These are phyloP conservation scores for Salix brachista DNA, from an alignment of 345 rosid species.

Conservation along the genomic window DNA sequence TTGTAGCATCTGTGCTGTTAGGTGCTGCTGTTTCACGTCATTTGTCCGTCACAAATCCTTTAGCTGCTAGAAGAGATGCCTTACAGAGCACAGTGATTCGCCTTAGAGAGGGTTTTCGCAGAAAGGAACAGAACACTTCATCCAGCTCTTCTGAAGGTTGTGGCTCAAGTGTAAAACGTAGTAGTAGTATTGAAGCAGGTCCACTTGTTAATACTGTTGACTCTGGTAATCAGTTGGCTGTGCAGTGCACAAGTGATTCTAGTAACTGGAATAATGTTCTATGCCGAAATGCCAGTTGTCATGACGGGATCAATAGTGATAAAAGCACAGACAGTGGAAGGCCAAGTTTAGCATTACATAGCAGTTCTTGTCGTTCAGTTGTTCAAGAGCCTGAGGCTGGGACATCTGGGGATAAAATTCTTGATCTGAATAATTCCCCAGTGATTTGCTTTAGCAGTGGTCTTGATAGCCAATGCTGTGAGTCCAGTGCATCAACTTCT, in stretches of 20 bases:
- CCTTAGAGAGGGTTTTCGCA: constrained; percentile 92
- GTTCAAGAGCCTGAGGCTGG: constrained; percentile 85
- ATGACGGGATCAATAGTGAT: constrained; percentile 79
- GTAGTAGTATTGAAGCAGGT: constrained; percentile 82
- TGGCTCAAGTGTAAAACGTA: constrained; percentile 92
- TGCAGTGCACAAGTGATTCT: constrained; percentile 47
- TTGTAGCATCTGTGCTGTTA: constrained; percentile 90
- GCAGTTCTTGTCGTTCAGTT: constrained; percentile 87
- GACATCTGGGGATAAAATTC: constrained; percentile 52
- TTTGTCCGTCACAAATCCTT: constrained; percentile 78
- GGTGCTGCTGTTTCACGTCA: constrained; percentile 96
- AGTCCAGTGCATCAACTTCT: constrained; percentile 81
- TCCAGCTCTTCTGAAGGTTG: constrained; percentile 98
- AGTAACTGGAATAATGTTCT: constrained; percentile 51
- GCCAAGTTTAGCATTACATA: constrained; percentile 80
- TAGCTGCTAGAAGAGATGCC: constrained; percentile 97
- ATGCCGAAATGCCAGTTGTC: constrained; percentile 67
- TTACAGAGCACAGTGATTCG: constrained; percentile 92
- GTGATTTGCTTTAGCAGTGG: constrained; percentile 81
- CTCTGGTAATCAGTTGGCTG: constrained; percentile 43
- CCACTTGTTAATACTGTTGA: constrained; percentile 60
- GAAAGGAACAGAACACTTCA: constrained; percentile 83
- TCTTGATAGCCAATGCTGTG: constrained; percentile 88
- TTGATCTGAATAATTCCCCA: constrained; percentile 57
- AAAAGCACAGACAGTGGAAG: constrained; percentile 95